These are phyloP conservation scores for Ocimum tenuiflorum DNA, from an alignment of 257 asterid genomes.

Conservation along the genomic window DNA sequence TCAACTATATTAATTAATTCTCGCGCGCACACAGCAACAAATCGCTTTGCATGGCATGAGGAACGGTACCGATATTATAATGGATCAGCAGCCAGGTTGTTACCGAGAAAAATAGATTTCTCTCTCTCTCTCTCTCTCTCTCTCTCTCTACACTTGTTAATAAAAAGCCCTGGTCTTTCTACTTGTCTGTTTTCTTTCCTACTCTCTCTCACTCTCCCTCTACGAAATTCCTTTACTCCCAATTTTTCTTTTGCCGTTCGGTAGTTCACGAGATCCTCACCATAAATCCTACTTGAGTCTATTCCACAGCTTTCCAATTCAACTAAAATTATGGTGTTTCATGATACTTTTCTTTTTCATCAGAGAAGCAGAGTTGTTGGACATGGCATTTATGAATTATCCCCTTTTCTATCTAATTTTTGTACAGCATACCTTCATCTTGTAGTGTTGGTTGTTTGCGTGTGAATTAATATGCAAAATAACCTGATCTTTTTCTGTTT, in stretches of 20 bases:
- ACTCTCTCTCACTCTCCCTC: conserved; percentile 29
- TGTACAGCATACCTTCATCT: not conserved
- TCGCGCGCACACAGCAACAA: conserved; percentile 13
- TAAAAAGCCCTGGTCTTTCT: conserved; percentile 31
- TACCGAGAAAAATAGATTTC: conserved; percentile 18
- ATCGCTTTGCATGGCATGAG: not conserved
- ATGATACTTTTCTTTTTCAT: not conserved
- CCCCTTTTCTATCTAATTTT: not conserved
- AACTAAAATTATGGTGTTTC: not conserved
- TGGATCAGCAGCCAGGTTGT: not conserved
- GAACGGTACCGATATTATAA: not conserved
- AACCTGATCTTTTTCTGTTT: not conserved
- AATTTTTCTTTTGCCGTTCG: conserved; percentile 26
- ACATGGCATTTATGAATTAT: conserved; percentile 12
- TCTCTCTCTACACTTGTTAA: conserved; percentile 10
- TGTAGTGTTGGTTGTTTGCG: not conserved
- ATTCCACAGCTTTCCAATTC: not conserved
- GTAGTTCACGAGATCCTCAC: conserved; percentile 37
- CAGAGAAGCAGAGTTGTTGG: not conserved
- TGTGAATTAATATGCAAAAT: conserved; percentile 5
- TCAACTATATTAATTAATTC: not conserved
- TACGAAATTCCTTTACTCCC: conserved; percentile 12
- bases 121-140: conserved; percentile 20
- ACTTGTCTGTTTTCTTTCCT: conserved; percentile 24
- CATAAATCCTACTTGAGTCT: conserved; percentile 14